Conservation (phyloP, 495 filamentous ascomycete species). For the Aspergillus asperescens region DNA sequence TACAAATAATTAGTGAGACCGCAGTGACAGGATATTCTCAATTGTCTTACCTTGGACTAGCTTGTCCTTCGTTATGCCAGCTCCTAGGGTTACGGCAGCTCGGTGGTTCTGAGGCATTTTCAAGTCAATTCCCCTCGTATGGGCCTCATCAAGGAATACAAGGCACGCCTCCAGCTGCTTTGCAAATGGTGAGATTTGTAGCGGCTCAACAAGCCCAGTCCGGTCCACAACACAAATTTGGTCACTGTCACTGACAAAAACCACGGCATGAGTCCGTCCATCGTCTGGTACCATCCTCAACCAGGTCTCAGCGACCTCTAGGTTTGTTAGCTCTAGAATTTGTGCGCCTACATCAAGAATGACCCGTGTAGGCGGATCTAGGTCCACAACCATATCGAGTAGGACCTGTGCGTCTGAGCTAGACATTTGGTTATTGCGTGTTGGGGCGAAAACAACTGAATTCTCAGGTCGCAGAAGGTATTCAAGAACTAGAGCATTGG, state of each 20-base stretch:
- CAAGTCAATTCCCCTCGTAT: constrained; percentile 72
- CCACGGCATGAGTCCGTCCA: constrained; percentile 29
- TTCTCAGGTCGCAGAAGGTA: constrained; percentile 56
- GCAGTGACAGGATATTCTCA: not conserved
- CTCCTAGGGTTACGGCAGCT: constrained; percentile 66
- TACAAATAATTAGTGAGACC: not conserved
- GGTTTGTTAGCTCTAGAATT: constrained; percentile 59
- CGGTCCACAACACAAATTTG: constrained; percentile 44
- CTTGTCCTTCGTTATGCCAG: constrained; percentile 64
- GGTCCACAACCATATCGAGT: constrained; percentile 36
- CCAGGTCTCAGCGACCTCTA: constrained; percentile 48
- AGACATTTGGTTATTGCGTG: not conserved
- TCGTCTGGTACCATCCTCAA: constrained; percentile 24
- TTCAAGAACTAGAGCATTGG: constrained; percentile 59
- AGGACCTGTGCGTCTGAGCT: constrained; percentile 34
- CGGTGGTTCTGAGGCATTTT: constrained; percentile 54
- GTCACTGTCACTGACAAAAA: constrained; percentile 47
- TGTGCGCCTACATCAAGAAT: constrained; percentile 73
- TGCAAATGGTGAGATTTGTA: constrained; percentile 57
- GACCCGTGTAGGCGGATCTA: constrained; percentile 45
- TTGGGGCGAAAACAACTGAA: constrained; percentile 25
- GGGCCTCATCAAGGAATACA: constrained; percentile 69
- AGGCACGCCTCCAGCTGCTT: constrained; percentile 57
- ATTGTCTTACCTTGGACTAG: constrained; percentile 63
- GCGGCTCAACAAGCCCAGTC: constrained; percentile 40